Conservation (phyloP, 2,329 filamentous ascomycete species). For the Hypoxylon rubiginosum region DNA sequence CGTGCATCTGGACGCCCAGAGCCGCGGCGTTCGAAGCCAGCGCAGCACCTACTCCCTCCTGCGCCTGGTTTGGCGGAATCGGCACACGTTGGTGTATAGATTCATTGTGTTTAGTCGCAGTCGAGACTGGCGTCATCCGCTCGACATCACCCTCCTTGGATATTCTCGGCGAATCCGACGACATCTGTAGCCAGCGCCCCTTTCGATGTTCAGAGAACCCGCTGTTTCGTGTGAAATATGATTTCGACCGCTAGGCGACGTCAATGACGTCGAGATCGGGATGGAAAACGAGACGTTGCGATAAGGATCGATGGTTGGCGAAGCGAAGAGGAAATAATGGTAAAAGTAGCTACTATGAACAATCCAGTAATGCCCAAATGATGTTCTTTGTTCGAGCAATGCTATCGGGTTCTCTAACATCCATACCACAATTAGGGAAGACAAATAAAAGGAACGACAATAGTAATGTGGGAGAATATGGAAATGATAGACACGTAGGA, state of each 20-base stretch:
- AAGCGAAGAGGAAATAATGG: neutral
- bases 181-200: slow-evolving; percentile 26
- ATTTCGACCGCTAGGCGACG: slow-evolving; percentile 6
- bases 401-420: slow-evolving; percentile 13
- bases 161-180: slow-evolving; percentile 32
- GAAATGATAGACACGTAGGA: slow-evolving; percentile 14
- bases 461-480: slow-evolving; percentile 11
- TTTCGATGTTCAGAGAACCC: neutral
- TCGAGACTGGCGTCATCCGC: slow-evolving; percentile 39
- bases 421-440: slow-evolving; percentile 9
- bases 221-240: slow-evolving; percentile 6
- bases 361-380: slow-evolving; percentile 6
- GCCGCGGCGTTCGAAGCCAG: slow-evolving; percentile 53
- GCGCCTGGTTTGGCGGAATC: slow-evolving; percentile 35
- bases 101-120: slow-evolving; percentile 39
- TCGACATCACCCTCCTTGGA: slow-evolving; percentile 40
- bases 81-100: slow-evolving; percentile 40
- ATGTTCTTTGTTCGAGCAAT: slow-evolving; percentile 12
- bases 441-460: slow-evolving; percentile 1
- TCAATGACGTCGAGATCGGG: neutral
- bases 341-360: slow-evolving; percentile 16
- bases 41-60: slow-evolving; percentile 42
- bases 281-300: slow-evolving; percentile 2
- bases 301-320: slow-evolving; percentile 9
- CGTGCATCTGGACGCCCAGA: slow-evolving; percentile 39